phyloP scores from a whole-genome alignment of 148 eudicot species.

The Rhododendron griersonianum region DNA sequence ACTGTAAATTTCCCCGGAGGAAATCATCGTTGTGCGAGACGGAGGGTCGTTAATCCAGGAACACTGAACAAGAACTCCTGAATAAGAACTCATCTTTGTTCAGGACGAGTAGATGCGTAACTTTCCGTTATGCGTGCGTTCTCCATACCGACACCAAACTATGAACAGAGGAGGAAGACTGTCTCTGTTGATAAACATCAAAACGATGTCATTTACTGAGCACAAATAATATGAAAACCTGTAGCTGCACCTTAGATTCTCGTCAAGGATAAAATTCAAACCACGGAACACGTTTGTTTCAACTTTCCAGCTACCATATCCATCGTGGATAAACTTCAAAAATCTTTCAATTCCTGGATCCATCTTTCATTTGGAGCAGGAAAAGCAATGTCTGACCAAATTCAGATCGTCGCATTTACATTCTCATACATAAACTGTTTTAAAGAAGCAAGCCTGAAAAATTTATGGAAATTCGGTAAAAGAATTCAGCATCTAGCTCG shows the following conservation, averaged over 20 bases:
- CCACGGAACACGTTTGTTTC: neutral
- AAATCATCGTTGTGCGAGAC: no score
- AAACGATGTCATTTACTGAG: neutral
- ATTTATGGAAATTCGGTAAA: neutral
- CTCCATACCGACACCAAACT: neutral
- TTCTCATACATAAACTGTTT: constrained; percentile 16
- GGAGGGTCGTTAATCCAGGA: no score
- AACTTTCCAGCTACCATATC: neutral
- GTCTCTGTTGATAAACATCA: neutral
- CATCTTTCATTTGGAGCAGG: neutral
- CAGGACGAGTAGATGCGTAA: no score
- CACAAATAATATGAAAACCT: constrained; percentile 15
- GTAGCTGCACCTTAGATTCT: constrained; percentile 50
- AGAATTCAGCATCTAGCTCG: constrained; percentile 7
- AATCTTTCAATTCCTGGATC: neutral
- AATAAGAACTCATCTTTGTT: no score
- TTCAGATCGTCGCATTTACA: constrained; percentile 19
- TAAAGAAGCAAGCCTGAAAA: constrained; percentile 3
- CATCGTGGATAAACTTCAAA: neutral
- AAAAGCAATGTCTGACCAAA: neutral
- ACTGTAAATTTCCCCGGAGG: no score
- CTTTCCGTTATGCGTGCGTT: neutral
- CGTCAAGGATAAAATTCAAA: neutral
- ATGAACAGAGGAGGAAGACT: neutral
- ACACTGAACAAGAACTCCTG: no score